A percentile compares a stretch with the other conserved stretches of the same genome.
These are phyloP conservation scores for Claviceps lovelessii DNA, from an alignment of 2,329 filamentous ascomycete species.

Conservation along the genomic window DNA sequence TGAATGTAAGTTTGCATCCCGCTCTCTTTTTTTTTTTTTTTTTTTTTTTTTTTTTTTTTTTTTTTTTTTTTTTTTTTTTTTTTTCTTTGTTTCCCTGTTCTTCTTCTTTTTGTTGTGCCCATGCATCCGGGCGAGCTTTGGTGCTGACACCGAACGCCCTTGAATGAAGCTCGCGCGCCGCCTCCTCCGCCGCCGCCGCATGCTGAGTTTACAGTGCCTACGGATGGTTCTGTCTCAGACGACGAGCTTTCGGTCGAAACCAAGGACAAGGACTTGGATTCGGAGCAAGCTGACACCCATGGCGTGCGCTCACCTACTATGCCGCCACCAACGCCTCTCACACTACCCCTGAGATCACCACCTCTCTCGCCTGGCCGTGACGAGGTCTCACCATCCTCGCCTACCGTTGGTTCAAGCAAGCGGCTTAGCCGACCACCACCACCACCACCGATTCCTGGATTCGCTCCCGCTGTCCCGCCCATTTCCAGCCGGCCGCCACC, in stretches of 20 bases:
- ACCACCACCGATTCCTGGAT: conserved; percentile 47
- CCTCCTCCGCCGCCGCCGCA: conserved; percentile 36
- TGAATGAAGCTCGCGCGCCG: conserved; percentile 44
- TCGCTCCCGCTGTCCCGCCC: conserved; percentile 31
- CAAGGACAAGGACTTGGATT: conserved; percentile 23
- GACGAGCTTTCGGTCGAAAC: conserved; percentile 59
- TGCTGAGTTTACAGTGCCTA: conserved; percentile 46
- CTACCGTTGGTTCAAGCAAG: conserved; percentile 28
- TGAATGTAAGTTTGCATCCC: conserved; percentile 36
- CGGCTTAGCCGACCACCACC: conserved; percentile 43
- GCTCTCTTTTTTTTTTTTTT: background rate
- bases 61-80: too few species aligned
- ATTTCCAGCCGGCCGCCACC: conserved; percentile 48
- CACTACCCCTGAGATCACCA: conserved; percentile 18
- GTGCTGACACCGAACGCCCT: background rate
- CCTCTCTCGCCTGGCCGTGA: conserved; percentile 22
- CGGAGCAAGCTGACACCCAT: conserved; percentile 21
- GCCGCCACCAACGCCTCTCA: conserved; percentile 21
- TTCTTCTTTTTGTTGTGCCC: too few species aligned
- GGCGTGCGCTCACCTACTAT: conserved; percentile 25
- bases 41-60: background rate
- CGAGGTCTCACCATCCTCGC: conserved; percentile 30
- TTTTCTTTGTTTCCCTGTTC: background rate
- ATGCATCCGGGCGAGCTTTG: background rate
- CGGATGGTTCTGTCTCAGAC: conserved; percentile 72